Evolutionary conservation across 805 yeast genomes (phyloP), one percentile per base, ranked within the genome.

Genomic region (Ogataea thermomethanolica): DNA sequence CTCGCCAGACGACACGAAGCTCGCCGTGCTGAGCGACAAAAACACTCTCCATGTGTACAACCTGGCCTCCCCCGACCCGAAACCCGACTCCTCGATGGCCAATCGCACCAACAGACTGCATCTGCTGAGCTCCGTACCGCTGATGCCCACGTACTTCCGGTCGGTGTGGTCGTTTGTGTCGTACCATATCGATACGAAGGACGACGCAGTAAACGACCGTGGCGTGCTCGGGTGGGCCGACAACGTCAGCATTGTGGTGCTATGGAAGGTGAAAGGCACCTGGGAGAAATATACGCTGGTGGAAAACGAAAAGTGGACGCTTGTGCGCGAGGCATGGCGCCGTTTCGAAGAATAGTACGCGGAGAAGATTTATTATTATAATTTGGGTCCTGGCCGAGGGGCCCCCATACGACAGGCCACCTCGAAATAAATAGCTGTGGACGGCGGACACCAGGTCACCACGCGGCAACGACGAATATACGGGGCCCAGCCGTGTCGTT

Each of bases 91-190:
- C 10, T 39, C 48, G 21, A 51, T 58, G 34, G 51, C 55, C 38
- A 17, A 17, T 17, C 20, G 20, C 3, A 17, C 20, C 20, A 78
- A 80, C 53, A 70, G 85, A 43, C 75, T 78, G 14, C 96, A 88
- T 59, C 53, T 85, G 15, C 66, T 90, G 36, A 74, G 77, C 37
- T 74, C 69, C 33, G 47, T 84, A 8, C 87, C 89, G 9, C 50
- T 74, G 1, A 69, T 87, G 36, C 59, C 65, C 7, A 70, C 73
- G 34, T 89, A 89, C 58, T 84, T 90, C 61, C 78, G 82, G 37
- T 81, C 91, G 2, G 82, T 84, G 11, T 90, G 96, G 96, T 81
- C 93, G 29, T 86, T 84, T 65, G 86, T 87, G 37, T 83, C 91
- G 0, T 69, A 78, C 11, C 82, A 85, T 51, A 71, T 76, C 13